A percentile compares a stretch with the other conserved stretches of the same genome.
Evolutionary conservation across 2,329 filamentous ascomycete species (phyloP).

Genomic region (Calonectria leucothoes): DNA sequence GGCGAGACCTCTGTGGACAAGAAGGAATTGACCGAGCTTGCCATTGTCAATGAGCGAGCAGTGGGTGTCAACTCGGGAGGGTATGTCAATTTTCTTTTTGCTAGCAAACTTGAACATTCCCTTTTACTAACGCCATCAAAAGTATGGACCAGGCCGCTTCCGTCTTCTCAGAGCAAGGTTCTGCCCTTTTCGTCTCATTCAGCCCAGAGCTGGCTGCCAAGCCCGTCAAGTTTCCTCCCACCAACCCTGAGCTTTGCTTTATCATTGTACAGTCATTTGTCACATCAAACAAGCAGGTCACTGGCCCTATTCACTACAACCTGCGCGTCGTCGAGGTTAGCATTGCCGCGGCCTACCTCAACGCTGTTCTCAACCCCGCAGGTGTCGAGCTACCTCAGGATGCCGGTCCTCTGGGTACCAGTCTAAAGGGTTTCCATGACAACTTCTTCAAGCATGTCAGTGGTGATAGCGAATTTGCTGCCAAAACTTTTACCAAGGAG

Average conservation of each 20-base stretch:
- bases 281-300: slow-evolving; percentile 93
- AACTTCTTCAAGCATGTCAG: slow-evolving; percentile 73
- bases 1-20: slow-evolving; percentile 84
- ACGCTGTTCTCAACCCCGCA: slow-evolving; percentile 67
- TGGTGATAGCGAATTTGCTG: slow-evolving; percentile 52
- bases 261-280: slow-evolving; percentile 96
- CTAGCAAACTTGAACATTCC: neutral
- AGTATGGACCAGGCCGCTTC: slow-evolving; percentile 98
- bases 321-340: slow-evolving; percentile 96
- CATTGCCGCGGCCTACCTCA: slow-evolving; percentile 79
- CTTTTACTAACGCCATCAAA: slow-evolving; percentile 38
- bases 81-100: slow-evolving; percentile 58
- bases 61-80: slow-evolving; percentile 97
- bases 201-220: slow-evolving; percentile 80
- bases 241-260: slow-evolving; percentile 86
- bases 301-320: slow-evolving; percentile 95
- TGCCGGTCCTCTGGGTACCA: slow-evolving; percentile 83
- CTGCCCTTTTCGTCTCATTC: slow-evolving; percentile 92
- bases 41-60: slow-evolving; percentile 92
- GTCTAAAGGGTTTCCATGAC: slow-evolving; percentile 88
- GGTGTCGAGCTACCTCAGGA: slow-evolving; percentile 77
- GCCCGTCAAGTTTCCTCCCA: slow-evolving; percentile 84
- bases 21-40: slow-evolving; percentile 90
- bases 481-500: slow-evolving; percentile 59
- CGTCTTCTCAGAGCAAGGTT: slow-evolving; percentile 88